Evolutionary conservation across 768 basidiomycete species (phyloP).

Genomic region (Chalciporus piperatus): DNA sequence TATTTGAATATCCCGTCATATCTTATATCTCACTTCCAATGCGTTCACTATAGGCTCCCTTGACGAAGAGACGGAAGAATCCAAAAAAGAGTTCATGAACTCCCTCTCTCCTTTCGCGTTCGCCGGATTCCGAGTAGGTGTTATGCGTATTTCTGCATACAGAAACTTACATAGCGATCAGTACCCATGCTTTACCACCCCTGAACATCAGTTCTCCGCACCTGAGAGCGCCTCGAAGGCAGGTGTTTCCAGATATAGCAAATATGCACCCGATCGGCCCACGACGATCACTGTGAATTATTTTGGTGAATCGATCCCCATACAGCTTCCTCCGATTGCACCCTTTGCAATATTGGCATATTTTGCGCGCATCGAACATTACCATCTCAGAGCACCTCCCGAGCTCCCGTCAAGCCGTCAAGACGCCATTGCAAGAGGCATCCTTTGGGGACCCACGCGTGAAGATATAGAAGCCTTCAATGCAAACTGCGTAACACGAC

Average conservation of each 20-base stretch:
- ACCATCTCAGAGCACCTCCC: slow-evolving; percentile 35
- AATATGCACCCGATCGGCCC: slow-evolving; percentile 31
- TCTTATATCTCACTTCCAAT: background rate
- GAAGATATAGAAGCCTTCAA: slow-evolving; percentile 47
- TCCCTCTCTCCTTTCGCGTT: slow-evolving; percentile 46
- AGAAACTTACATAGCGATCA: slow-evolving; percentile 9
- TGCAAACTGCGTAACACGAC: slow-evolving; percentile 40
- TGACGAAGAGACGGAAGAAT: slow-evolving; percentile 34
- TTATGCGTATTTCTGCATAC: background rate
- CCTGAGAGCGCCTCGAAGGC: slow-evolving; percentile 10
- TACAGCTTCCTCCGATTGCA: slow-evolving; percentile 42
- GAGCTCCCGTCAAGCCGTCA: slow-evolving; percentile 39
- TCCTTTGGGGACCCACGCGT: slow-evolving; percentile 38
- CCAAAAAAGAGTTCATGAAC: slow-evolving; percentile 33
- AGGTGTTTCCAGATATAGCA: slow-evolving; percentile 21
- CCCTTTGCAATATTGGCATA: slow-evolving; percentile 48
- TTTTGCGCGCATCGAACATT: slow-evolving; percentile 42
- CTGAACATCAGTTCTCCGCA: slow-evolving; percentile 34
- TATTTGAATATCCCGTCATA: background rate
- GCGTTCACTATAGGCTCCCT: slow-evolving; percentile 13
- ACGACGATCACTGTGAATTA: slow-evolving; percentile 35
- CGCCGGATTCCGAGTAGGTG: slow-evolving; percentile 48
- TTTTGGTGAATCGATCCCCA: slow-evolving; percentile 38
- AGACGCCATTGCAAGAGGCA: slow-evolving; percentile 30
- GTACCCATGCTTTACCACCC: slow-evolving; percentile 39